Evolutionary conservation across 2,329 filamentous ascomycete species (phyloP), one percentile per base, ranked within the genome.

Genomic region (Tolypocladium ovalisporum): DNA sequence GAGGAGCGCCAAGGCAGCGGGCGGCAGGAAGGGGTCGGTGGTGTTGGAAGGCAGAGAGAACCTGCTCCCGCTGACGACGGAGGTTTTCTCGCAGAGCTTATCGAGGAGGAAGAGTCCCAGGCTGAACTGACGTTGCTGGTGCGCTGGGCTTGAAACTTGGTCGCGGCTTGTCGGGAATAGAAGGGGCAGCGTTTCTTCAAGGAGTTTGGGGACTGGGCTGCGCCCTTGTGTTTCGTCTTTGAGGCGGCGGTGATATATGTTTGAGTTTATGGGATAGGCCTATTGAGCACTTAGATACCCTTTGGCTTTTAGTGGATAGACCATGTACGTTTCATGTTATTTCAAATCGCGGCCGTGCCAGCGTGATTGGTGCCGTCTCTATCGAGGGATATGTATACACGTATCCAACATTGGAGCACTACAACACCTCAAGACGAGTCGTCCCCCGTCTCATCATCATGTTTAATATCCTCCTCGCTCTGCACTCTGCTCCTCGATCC

Each of bases 91-190:
- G 24, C 71, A 78, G 66, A 76, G 77, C 54, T 60, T 73, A 34
- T 70, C 74, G 57, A 76, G 76, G 68, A 77, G 81, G 66, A 83
- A 83, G 73, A 83, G 81, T 61, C 79, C 81, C 4, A 69, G 81
- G 57, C 65, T 82, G 57, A 74, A 73, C 55, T 75, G 61, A 62
- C 42, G 17, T 22, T 49, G 56, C 3, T 32, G 47, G 19, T 12
- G 29, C n/a, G 27, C 47, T 7, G 10, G 27, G 17, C 13, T n/a
- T 2, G 12, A 49, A 8, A 15, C 2, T 17, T 24, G 44, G 6
- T 6, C 27, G 15, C n/a, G n/a, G n/a, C n/a, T n/a, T 32, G 10
- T 17, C 29, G 29, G 22, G 32, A 4, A 53, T 29, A 27, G n/a
- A 47, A 37, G 15, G n/a, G 27, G 42, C 10, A 12, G 47, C 27